phyloP scores from a whole-genome alignment of 371 early-diverging fungal species.

The Lichtheimia ramosa region DNA sequence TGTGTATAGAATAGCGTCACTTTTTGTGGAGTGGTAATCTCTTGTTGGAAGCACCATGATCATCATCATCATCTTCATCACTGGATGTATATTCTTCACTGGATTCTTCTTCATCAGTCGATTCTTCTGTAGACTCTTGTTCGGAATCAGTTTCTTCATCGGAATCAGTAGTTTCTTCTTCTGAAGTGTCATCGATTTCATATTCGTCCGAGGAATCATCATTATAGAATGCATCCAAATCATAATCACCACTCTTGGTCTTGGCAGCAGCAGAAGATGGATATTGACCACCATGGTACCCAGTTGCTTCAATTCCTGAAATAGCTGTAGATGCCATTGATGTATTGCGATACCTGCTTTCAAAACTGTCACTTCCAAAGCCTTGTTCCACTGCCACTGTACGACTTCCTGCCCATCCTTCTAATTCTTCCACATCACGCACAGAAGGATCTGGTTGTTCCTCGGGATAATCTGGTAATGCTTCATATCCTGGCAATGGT shows the following conservation, averaged over 20 bases:
- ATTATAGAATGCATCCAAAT: constrained; percentile 65
- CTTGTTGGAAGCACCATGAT: neutral
- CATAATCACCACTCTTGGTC: constrained; percentile 52
- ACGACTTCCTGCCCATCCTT: constrained; percentile 48
- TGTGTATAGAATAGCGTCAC: neutral
- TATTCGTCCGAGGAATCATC: constrained; percentile 29
- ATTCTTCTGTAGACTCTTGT: neutral
- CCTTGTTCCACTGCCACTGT: constrained; percentile 48
- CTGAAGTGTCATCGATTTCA: constrained; percentile 31
- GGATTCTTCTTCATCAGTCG: too few species aligned
- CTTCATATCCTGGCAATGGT: constrained; percentile 73
- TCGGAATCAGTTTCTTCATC: constrained; percentile 10
- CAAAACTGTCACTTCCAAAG: constrained; percentile 55
- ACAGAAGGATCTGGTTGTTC: constrained; percentile 69
- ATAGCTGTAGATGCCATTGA: constrained; percentile 36
- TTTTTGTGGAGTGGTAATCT: neutral
- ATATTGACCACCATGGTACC: constrained; percentile 27
- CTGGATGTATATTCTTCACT: neutral
- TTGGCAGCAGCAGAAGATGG: constrained; percentile 21
- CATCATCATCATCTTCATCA: neutral
- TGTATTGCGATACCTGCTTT: constrained; percentile 34
- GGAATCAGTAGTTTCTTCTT: constrained; percentile 19
- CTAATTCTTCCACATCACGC: constrained; percentile 55
- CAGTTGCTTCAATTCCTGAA: constrained; percentile 45
- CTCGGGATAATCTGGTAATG: constrained; percentile 83